Percentiles rank a stretch among this genome's conserved stretches.
Conservation (phyloP, 129 eudicot species). For the Mikania micrantha region DNA sequence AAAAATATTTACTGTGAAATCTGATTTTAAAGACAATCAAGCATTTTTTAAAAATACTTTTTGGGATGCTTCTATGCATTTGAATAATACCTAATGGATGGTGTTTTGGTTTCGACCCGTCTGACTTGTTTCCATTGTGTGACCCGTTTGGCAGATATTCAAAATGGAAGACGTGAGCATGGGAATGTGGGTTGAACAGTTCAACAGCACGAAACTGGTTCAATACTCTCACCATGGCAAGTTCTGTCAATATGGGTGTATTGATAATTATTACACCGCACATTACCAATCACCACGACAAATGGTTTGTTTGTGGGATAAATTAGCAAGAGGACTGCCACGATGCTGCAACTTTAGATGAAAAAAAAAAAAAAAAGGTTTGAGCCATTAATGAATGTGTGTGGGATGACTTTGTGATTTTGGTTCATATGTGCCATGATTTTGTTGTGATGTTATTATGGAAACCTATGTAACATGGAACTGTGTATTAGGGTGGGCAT, state of each 20-base stretch:
- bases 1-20: neutral
- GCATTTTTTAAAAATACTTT: neutral
- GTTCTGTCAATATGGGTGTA: constrained; percentile 87
- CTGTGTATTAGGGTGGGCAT: constrained; percentile 18
- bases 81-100: neutral
- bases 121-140: neutral
- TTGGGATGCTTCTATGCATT: constrained; percentile 3
- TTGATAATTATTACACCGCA: constrained; percentile 80
- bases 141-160: constrained; percentile 50
- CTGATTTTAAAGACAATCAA: neutral
- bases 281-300: constrained; percentile 97
- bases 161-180: constrained; percentile 99
- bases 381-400: neutral
- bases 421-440: constrained; percentile 5
- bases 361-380: no score
- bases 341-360: constrained; percentile 70
- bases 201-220: constrained; percentile 61
- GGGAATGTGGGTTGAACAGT: constrained; percentile 99
- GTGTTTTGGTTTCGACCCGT: neutral
- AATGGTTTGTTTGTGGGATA: constrained; percentile 91
- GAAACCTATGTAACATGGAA: constrained; percentile 9
- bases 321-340: constrained; percentile 68
- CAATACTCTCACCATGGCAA: constrained; percentile 77
- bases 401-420: neutral
- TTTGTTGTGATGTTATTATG: constrained; percentile 18